Conservation (phyloP, 2,329 filamentous ascomycete species). For the Coccinonectria pachysandricola region DNA sequence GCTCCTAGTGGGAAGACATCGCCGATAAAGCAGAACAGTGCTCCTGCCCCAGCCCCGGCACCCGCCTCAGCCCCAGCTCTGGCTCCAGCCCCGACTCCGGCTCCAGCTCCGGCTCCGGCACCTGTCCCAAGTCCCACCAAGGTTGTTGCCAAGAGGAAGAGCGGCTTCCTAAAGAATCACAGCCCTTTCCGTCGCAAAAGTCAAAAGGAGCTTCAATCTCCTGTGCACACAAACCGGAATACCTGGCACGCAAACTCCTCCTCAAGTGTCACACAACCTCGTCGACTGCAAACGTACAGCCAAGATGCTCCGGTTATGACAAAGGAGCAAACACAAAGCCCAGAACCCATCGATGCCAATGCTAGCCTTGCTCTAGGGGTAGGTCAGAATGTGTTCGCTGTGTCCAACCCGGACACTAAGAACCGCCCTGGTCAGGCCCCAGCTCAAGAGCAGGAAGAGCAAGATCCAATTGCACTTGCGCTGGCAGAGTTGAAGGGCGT, state of each 20-base stretch:
- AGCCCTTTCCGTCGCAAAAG: slow-evolving; percentile 91
- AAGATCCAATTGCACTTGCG: slow-evolving; percentile 84
- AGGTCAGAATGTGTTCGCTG: slow-evolving; percentile 91
- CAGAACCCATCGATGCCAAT: slow-evolving; percentile 81
- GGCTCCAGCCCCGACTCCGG: slow-evolving; percentile 2
- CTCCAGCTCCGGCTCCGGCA: slow-evolving; percentile 4
- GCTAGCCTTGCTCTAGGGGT: slow-evolving; percentile 90
- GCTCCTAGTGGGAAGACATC: slow-evolving; percentile 87
- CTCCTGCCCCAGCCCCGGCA: slow-evolving; percentile 48
- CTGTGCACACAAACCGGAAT: slow-evolving; percentile 37
- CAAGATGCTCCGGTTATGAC: slow-evolving; percentile 27
- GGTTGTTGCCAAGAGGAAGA: slow-evolving; percentile 58
- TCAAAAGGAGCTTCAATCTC: slow-evolving; percentile 53
- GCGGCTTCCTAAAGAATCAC: slow-evolving; percentile 86
- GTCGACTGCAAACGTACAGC: slow-evolving; percentile 30
- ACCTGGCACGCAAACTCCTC: slow-evolving; percentile 43
- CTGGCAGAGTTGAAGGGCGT: slow-evolving; percentile 87
- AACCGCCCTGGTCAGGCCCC: slow-evolving; percentile 19
- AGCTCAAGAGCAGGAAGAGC: slow-evolving; percentile 43
- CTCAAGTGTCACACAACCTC: slow-evolving; percentile 20
- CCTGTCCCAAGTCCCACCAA: slow-evolving; percentile 49
- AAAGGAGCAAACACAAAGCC: slow-evolving; percentile 47
- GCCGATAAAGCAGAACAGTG: slow-evolving; percentile 78
- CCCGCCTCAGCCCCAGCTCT: not conserved
- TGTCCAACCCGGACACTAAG: slow-evolving; percentile 64